A percentile compares a stretch with the other conserved stretches of the same genome.
These are phyloP conservation scores for Chlamydomonas applanata DNA, from an alignment of 139 green algal genomes.

Conservation along the genomic window DNA sequence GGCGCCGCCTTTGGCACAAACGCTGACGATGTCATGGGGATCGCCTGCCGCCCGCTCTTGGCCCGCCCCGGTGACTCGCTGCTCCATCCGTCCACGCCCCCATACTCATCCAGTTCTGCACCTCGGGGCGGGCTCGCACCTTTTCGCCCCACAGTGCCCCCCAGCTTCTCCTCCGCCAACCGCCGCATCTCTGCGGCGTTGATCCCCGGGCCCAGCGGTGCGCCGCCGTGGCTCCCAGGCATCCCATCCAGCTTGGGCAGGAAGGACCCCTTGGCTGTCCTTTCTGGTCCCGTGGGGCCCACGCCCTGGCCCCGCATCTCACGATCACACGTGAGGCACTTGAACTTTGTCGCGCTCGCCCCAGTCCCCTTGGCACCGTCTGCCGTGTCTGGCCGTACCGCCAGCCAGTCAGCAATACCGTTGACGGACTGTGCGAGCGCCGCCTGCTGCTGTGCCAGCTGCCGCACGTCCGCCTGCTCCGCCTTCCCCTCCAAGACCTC, in stretches of 20 bases:
- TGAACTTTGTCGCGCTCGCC: slow-evolving; percentile 17
- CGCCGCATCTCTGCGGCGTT: slow-evolving; percentile 23
- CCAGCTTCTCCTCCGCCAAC: slow-evolving; percentile 5
- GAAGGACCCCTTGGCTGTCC: slow-evolving; percentile 17
- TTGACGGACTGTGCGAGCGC: slow-evolving; percentile 25
- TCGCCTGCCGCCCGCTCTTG: neutral
- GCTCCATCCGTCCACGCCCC: neutral
- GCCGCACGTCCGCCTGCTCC: slow-evolving; percentile 15
- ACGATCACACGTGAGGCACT: slow-evolving; percentile 41
- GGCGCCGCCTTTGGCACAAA: too few species aligned
- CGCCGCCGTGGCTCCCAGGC: neutral
- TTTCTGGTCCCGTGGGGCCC: neutral
- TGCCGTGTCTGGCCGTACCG: slow-evolving; percentile 22
- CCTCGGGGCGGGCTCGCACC: neutral
- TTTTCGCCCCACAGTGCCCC: neutral
- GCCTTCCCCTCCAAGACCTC: slow-evolving; percentile 22
- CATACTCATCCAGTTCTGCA: neutral
- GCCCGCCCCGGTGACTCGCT: neutral
- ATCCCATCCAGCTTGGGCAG: slow-evolving; percentile 35
- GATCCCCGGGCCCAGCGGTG: slow-evolving; percentile 26
- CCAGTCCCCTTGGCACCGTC: slow-evolving; percentile 25
- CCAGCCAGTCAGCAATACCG: slow-evolving; percentile 25
- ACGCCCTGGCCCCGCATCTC: slow-evolving; percentile 7
- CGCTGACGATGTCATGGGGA: too few species aligned
- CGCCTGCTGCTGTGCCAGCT: slow-evolving; percentile 29